These are phyloP conservation scores for Arthrinium phaeospermum DNA, from an alignment of 2,329 filamentous ascomycete genomes.

Conservation along the genomic window DNA sequence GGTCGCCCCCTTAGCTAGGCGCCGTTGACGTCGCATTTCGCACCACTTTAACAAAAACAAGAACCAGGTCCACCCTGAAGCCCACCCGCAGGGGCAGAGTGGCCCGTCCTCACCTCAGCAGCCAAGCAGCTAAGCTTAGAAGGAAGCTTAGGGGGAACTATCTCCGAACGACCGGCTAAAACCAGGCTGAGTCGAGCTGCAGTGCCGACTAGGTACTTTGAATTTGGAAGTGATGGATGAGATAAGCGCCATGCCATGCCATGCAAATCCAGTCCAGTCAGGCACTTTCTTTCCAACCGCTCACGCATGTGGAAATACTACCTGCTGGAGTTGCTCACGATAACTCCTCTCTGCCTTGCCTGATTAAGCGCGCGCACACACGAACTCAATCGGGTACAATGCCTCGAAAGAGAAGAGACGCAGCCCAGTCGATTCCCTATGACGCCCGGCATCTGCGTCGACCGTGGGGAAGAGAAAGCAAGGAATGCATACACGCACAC, in stretches of 20 bases:
- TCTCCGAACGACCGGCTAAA: conserved; percentile 22
- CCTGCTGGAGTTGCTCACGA: neutral
- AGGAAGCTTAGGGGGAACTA: neutral
- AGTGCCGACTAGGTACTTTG: no score
- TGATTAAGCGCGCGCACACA: neutral
- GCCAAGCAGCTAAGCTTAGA: neutral
- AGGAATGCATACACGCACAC: neutral
- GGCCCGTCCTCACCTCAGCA: neutral
- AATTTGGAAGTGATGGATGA: neutral
- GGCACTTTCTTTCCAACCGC: no score
- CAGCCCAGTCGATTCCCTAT: neutral
- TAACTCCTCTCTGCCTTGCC: neutral
- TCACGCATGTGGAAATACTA: neutral
- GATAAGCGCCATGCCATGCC: conserved; percentile 3
- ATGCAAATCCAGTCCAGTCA: no score
- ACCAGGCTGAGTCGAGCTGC: conserved; percentile 19
- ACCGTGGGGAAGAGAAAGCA: neutral
- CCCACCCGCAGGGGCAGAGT: neutral
- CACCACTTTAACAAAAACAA: conserved; percentile 9
- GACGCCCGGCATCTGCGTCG: neutral
- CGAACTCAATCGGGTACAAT: no score
- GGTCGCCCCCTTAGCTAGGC: neutral
- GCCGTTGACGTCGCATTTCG: conserved; percentile 10
- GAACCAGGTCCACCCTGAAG: neutral
- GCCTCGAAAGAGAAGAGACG: neutral